Evolutionary conservation across 768 basidiomycete genomes (phyloP), one percentile per base, ranked within the genome.

Genomic region (Mycena rebaudengoi): DNA sequence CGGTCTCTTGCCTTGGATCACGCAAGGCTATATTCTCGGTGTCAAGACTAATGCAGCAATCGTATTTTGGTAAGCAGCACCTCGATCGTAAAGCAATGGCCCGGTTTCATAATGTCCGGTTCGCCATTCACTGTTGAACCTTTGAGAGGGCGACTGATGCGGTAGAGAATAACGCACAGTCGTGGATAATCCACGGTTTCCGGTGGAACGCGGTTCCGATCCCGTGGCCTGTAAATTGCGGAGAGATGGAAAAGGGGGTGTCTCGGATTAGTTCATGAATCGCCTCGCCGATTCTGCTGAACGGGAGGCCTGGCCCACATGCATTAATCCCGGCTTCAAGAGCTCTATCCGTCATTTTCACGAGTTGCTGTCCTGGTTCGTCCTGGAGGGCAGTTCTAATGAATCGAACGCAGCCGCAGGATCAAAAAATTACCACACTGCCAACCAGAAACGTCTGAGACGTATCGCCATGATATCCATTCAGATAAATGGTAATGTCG

Each of bases 81-180:
- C 84, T 98, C 96, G 39, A 98, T 95, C 0, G 96, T 97, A 70
- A 98, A 97, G 71, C 94, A 94, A 73, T 97, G 88, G 0, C 96
- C 95, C 0, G 90, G 90, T 52, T 75, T 73, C 95, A 98, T 96
- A 16, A 83, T 71, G 0, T 89, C 95, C 2, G 91, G 91, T 62
- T 94, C 94, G 21, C 91, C 87, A 64, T 96, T 96, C 53, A 84
- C 95, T 95, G 37, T 32, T 13, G 14, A 20, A 2, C 5, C n/a
- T 12, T n/a, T 54, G 5, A 32, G 3, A 16, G 10, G 18, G 49
- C 7, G 21, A 40, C 18, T 5, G 11, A 65, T n/a, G 49, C 13
- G 10, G 13, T 14, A 41, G 39, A 41, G 0, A 45, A 2, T 20
- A 12, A 74, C 88, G 59, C 70, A 93, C 94, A 67, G 64, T 87